These are phyloP conservation scores for Cyberlindnera euphorbiae DNA, from an alignment of 805 yeast genomes.

Conservation along the genomic window DNA sequence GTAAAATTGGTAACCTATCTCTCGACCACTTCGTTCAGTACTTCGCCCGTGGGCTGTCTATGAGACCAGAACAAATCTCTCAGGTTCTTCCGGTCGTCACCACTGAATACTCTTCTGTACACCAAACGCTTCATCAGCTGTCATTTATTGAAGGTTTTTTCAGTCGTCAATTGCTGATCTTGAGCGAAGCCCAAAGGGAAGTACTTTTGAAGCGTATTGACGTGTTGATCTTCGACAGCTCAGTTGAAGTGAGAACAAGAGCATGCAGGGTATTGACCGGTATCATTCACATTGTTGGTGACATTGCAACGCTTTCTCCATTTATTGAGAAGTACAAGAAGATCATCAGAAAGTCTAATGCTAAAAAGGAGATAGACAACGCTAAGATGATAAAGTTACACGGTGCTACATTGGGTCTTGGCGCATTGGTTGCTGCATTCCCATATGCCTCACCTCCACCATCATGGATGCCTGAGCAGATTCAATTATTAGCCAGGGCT, in stretches of 20 bases:
- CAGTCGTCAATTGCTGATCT: conserved; percentile 57
- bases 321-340: conserved; percentile 32
- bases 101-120: conserved; percentile 39
- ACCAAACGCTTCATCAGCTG: conserved; percentile 64
- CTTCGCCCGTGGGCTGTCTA: conserved; percentile 42
- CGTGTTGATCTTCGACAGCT: conserved; percentile 51
- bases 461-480: conserved; percentile 72
- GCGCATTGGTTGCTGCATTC: conserved; percentile 83
- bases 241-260: conserved; percentile 68
- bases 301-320: conserved; percentile 36
- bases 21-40: conserved; percentile 45
- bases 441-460: conserved; percentile 93
- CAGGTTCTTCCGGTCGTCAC: conserved; percentile 39
- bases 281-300: conserved; percentile 52
- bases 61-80: conserved; percentile 37
- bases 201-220: conserved; percentile 48
- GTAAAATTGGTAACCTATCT: conserved; percentile 59
- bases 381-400: conserved; percentile 53
- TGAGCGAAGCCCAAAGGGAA: conserved; percentile 43
- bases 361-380: conserved; percentile 31
- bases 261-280: conserved; percentile 77
- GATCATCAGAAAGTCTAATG: conserved; percentile 24
- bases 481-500: conserved; percentile 64
- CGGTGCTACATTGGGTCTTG: conserved; percentile 84
- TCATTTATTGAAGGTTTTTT: conserved; percentile 67